Percentiles rank a stretch among this genome's conserved stretches.
Evolutionary conservation across 371 early-diverging fungal genomes (phyloP).

Genomic region (Rhizomucor miehei): DNA sequence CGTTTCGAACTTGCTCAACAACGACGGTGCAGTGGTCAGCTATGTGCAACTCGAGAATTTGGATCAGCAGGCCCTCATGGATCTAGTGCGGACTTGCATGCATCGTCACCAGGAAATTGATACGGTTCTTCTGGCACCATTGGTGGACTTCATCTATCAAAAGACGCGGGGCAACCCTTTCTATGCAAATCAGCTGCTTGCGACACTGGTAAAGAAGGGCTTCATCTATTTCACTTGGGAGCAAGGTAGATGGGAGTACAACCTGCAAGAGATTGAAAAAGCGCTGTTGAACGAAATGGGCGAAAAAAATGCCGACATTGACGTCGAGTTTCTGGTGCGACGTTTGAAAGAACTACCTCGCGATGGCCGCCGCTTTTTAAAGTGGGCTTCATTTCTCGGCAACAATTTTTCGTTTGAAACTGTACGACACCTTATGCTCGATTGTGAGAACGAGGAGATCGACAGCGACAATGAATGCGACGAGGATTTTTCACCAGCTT

Average conservation of each 20-base stretch:
- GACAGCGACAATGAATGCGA: constrained; percentile 22
- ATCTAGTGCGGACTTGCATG: constrained; percentile 38
- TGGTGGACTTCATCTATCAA: constrained; percentile 41
- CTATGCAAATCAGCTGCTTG: constrained; percentile 36
- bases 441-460: constrained; percentile 21
- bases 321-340: constrained; percentile 39
- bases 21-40: constrained; percentile 29
- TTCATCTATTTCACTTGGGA: constrained; percentile 46
- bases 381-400: constrained; percentile 52
- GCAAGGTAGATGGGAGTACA: constrained; percentile 48
- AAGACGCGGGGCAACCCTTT: constrained; percentile 45
- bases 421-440: constrained; percentile 39
- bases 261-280: constrained; percentile 44
- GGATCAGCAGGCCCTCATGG: constrained; percentile 35
- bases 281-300: constrained; percentile 23
- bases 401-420: constrained; percentile 44
- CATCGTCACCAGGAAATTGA: constrained; percentile 40
- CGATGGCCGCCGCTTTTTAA: constrained; percentile 43
- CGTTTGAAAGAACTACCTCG: constrained; percentile 41
- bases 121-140: constrained; percentile 23
- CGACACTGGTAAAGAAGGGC: constrained; percentile 43
- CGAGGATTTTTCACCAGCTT: constrained; percentile 17
- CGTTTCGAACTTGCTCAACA: constrained; percentile 20
- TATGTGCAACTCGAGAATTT: constrained; percentile 37
- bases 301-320: constrained; percentile 27